Evolutionary conservation across 1,284 basidiomycete species (phyloP), one percentile per base, ranked within the genome.

Genomic region (Rhodotorula sp.): DNA sequence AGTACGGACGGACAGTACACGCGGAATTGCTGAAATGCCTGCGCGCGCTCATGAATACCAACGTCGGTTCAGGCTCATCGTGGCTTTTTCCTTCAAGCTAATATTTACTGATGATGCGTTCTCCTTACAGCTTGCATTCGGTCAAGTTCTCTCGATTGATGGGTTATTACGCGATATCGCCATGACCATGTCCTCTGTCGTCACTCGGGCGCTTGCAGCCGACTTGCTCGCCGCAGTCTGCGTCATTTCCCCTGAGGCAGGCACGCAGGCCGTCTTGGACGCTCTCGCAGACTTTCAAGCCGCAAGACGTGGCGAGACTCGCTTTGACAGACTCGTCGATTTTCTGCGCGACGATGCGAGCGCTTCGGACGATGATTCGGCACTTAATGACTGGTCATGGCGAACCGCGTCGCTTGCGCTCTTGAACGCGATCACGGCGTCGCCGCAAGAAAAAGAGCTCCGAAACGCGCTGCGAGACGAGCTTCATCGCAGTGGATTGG

Each of bases 221-320:
- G 92, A 95, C 77, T 85, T 95, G 29, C 85, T 96, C 8, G 91
- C 91, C 1, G 93, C 90, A 0, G 87, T 95, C 60, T 92, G 91
- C 78, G 85, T 92, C 18, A 83, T 95, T 21, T 90, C 90, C 1
- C 82, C 87, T 7, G 84, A 84, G 2, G 87, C 90, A 57, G 93
- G 92, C 0, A 88, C 91, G 77, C 87, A 85, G 67, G 84, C 87
- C 5, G 90, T 95, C 15, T 83, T 93, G 10, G 84, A 88, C 0
- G 91, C 91, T 0, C 81, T 95, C 69, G 91, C 91, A 0, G 92
- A 95, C 77, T 91, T 90, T 76, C 85, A 88, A 26, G 81, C 90
- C 57, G 85, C 85, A n/a, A 87, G 85, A 72, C 87, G 88, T 26
- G 91, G 94, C 74, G 80, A 84, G 6, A 92, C 91, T 77, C 88